These are phyloP conservation scores for Thamnidium elegans DNA, from an alignment of 192 early-diverging fungal genomes.

Conservation along the genomic window DNA sequence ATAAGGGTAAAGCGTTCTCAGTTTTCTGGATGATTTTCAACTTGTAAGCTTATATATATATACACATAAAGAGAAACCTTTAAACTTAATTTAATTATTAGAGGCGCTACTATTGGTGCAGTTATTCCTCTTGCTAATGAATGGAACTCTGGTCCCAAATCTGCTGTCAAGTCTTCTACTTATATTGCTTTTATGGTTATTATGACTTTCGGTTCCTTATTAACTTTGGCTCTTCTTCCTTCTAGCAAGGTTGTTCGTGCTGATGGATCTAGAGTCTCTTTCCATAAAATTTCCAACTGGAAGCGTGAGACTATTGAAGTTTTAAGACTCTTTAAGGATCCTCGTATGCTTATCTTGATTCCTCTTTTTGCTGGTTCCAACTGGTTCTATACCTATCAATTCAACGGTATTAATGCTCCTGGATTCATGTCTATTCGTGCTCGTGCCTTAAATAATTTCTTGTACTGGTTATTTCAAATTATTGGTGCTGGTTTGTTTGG, in stretches of 20 bases:
- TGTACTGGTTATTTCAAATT: constrained; percentile 81
- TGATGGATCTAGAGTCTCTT: constrained; percentile 66
- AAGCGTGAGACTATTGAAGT: constrained; percentile 49
- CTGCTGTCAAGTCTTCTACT: constrained; percentile 60
- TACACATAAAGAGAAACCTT: too few species aligned
- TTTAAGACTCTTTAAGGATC: constrained; percentile 59
- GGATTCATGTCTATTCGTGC: constrained; percentile 66
- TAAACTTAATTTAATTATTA: constrained; percentile 20
- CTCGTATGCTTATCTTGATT: constrained; percentile 61
- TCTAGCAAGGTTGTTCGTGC: constrained; percentile 57
- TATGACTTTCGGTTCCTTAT: constrained; percentile 59
- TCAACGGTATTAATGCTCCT: constrained; percentile 58
- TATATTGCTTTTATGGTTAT: constrained; percentile 75
- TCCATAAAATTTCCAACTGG: constrained; percentile 70
- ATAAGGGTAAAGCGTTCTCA: constrained; percentile 79
- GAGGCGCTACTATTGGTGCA: constrained; percentile 79
- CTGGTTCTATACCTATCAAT: constrained; percentile 81
- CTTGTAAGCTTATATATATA: constrained; percentile 21
- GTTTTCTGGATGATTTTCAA: constrained; percentile 91
- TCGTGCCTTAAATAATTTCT: constrained; percentile 67
- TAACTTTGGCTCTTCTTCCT: constrained; percentile 56
- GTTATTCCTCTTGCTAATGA: constrained; percentile 71
- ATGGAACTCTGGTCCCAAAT: constrained; percentile 45
- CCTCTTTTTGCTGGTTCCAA: constrained; percentile 74
- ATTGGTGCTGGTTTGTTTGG: constrained; percentile 62